phyloP scores from a whole-genome alignment of 441 rosid species.

The Pelargonium fulgidum region DNA sequence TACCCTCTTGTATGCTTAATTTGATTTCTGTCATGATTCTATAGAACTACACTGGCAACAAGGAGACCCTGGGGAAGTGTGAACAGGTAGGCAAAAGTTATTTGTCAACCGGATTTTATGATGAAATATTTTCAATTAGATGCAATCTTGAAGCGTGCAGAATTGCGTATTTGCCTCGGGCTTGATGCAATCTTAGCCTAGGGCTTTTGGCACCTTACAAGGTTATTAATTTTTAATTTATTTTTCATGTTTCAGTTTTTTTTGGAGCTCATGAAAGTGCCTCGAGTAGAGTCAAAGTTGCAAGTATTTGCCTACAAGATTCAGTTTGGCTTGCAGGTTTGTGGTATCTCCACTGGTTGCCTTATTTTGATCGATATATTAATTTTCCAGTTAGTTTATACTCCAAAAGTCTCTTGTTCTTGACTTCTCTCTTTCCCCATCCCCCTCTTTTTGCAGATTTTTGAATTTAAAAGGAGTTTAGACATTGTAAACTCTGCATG shows the following conservation, averaged over 20 bases:
- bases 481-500: conserved; percentile 82
- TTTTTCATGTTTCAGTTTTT: conserved; percentile 50
- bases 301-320: conserved; percentile 96
- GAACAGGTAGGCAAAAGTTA: conserved; percentile 64
- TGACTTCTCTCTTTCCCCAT: background rate
- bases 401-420: conserved; percentile 16
- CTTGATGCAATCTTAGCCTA: too few species aligned
- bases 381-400: conserved; percentile 9
- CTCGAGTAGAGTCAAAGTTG: conserved; percentile 90
- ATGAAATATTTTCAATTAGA: conserved; percentile 7
- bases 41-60: conserved; percentile 77
- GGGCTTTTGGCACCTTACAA: too few species aligned
- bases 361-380: conserved; percentile 22
- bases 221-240: background rate
- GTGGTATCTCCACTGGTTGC: conserved; percentile 40
- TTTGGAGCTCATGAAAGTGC: conserved; percentile 95
- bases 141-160: conserved; percentile 8
- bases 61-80: conserved; percentile 73
- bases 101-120: conserved; percentile 9
- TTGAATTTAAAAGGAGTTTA: conserved; percentile 80
- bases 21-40: conserved; percentile 22
- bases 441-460: conserved; percentile 38
- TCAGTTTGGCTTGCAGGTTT: conserved; percentile 89
- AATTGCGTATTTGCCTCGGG: background rate
- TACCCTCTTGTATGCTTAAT: conserved; percentile 18